Percentiles rank a stretch among this genome's conserved stretches.
phyloP scores from a whole-genome alignment of 768 basidiomycete genomes.

The Boletus subcaerulescens region DNA sequence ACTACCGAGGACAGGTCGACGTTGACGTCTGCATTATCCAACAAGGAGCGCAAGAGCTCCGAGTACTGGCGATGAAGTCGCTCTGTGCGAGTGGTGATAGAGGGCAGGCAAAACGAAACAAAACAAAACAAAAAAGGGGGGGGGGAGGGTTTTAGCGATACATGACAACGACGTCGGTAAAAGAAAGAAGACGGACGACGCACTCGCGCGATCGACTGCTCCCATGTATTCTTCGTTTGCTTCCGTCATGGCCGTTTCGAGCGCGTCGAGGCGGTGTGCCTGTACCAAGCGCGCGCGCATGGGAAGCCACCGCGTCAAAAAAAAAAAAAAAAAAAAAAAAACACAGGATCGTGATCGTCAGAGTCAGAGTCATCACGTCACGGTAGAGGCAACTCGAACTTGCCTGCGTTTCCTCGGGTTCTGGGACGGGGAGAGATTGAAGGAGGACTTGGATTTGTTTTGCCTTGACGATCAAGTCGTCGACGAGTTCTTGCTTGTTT shows the following conservation, averaged over 20 bases:
- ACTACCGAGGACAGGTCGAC: constrained; percentile 17
- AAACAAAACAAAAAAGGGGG: neutral
- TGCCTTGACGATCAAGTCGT: constrained; percentile 79
- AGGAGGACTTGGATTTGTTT: constrained; percentile 89
- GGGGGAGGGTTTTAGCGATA: neutral
- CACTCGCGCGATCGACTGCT: constrained; percentile 76
- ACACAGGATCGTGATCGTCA: too few relatives aligned
- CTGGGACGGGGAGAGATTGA: constrained; percentile 72
- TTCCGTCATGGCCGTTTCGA: constrained; percentile 68
- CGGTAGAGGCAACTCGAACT: neutral
- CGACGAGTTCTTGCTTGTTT: constrained; percentile 80
- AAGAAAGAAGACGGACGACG: constrained; percentile 28
- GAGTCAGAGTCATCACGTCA: too few relatives aligned
- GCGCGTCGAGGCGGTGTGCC: constrained; percentile 61
- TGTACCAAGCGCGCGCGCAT: constrained; percentile 22
- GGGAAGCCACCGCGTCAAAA: too few relatives aligned
- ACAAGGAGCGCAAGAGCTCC: constrained; percentile 53
- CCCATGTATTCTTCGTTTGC: constrained; percentile 75
- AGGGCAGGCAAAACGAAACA: too few relatives aligned
- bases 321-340: too few relatives aligned
- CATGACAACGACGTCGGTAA: neutral
- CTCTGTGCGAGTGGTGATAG: constrained; percentile 33
- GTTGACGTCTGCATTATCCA: constrained; percentile 48
- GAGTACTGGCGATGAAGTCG: constrained; percentile 58
- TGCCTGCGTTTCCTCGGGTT: constrained; percentile 73